These are phyloP conservation scores for Myxozyma kluyveri DNA, from an alignment of 805 yeast genomes.

Conservation along the genomic window DNA sequence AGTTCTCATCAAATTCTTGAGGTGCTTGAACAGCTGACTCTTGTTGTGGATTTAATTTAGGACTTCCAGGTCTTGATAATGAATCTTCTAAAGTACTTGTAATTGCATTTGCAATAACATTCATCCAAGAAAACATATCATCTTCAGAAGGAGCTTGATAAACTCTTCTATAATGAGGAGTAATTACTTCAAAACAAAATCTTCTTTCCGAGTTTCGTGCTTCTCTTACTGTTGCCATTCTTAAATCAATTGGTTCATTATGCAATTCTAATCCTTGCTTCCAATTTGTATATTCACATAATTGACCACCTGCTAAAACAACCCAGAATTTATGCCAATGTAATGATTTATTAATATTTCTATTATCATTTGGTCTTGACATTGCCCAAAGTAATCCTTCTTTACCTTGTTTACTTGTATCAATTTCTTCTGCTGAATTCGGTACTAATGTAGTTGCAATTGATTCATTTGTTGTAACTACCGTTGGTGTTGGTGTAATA, in stretches of 20 bases:
- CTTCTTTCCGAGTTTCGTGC: slow-evolving; percentile 43
- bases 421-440: slow-evolving; percentile 5
- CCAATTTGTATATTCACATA: slow-evolving; percentile 78
- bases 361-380: slow-evolving; percentile 41
- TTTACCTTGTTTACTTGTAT: slow-evolving; percentile 29
- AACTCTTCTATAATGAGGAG: slow-evolving; percentile 66
- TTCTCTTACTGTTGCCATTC: slow-evolving; percentile 60
- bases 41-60: background rate
- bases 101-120: slow-evolving; percentile 56
- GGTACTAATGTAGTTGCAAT: too few relatives aligned
- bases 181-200: slow-evolving; percentile 72
- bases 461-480: background rate
- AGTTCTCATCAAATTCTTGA: too few relatives aligned
- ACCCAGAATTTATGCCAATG: slow-evolving; percentile 91
- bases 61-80: slow-evolving; percentile 20
- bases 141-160: slow-evolving; percentile 71
- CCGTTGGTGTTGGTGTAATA: background rate
- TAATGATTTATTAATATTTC: slow-evolving; percentile 39
- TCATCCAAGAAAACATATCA: slow-evolving; percentile 69
- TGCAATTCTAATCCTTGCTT: slow-evolving; percentile 62
- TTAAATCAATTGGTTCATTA: slow-evolving; percentile 65
- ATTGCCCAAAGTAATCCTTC: slow-evolving; percentile 48
- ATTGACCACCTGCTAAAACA: slow-evolving; percentile 62
- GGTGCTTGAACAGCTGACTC: background rate
- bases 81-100: slow-evolving; percentile 43